phyloP scores from a whole-genome alignment of 1,284 basidiomycete genomes.

The Malassezia yamatoensis region DNA sequence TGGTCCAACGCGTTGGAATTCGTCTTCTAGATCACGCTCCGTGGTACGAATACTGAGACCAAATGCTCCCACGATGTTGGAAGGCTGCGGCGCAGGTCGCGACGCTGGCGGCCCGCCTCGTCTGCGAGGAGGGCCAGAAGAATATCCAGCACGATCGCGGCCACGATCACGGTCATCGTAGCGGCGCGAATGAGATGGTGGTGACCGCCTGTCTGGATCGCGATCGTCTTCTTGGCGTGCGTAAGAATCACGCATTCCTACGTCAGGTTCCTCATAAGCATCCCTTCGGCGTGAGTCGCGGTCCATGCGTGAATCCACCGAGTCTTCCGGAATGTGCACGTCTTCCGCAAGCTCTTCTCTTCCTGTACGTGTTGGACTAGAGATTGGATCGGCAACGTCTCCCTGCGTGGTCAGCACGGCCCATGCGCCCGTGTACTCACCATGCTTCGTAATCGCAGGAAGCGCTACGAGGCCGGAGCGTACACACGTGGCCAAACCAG shows the following conservation, averaged over 20 bases:
- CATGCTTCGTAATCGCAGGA: background rate
- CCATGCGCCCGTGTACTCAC: constrained; percentile 2
- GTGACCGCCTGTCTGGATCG: background rate
- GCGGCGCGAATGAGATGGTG: background rate
- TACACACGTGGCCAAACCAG: background rate
- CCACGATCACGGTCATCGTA: constrained; percentile 2
- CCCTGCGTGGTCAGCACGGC: constrained; percentile 6
- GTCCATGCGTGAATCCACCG: background rate
- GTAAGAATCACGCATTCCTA: constrained; percentile 19
- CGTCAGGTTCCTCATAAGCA: constrained; percentile 16
- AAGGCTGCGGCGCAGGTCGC: constrained; percentile 57
- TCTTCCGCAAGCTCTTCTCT: constrained; percentile 11
- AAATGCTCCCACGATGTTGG: constrained; percentile 85
- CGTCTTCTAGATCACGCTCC: constrained; percentile 85
- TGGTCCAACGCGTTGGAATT: constrained; percentile 75
- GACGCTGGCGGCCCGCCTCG: background rate
- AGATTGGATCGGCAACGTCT: constrained; percentile 6
- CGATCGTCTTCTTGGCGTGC: background rate
- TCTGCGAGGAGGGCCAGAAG: background rate
- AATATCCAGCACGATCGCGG: background rate
- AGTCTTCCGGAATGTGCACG: background rate
- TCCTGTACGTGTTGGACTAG: constrained; percentile 3
- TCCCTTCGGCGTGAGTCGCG: constrained; percentile 18
- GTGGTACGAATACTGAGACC: constrained; percentile 87
- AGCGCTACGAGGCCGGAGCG: background rate